Base-by-base conservation (phyloP, 2,329 filamentous ascomycete species). In the Exophiala sp. region DNA sequence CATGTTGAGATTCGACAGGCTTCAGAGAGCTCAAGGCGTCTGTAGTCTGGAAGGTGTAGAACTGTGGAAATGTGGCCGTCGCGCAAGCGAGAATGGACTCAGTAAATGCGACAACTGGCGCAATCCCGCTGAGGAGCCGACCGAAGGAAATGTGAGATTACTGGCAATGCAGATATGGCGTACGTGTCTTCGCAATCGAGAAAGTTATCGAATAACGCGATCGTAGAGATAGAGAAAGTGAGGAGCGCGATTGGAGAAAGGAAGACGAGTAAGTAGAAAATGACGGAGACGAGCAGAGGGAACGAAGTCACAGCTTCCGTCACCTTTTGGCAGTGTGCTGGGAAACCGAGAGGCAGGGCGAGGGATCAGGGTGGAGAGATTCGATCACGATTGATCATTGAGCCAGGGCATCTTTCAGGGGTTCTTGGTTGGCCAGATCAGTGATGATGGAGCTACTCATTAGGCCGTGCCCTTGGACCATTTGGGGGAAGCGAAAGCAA, bases 1-100 rank as follows among this genome's bases (percentile, higher is more conserved):
- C 71, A 69, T 70, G 65, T 68, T 73, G 64, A 8, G 33, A 14
- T 12, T 21, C n/a, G 11, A 3, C 21, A 12, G 35, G 36, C 16
- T 14, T 40, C 21, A 24, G 41, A 24, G 42, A 6, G 12, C 9
- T 14, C n/a, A 38, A 48, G 32, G 20, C n/a, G 35, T 8, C 16
- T 12, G 11, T 29, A 8, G 39, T 10, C 34, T 29, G 24, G 21
- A 32, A 38, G 41, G 48, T 34, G 32, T 3, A 14, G 34, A 14
- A 45, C 18, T 29, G 32, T 21, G 4, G 36, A 14, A n/a, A 40
- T 38, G 36, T 34, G 35, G 32, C 6, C 16, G 47, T 14, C 9
- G 39, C 39, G 32, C 47, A 36, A 42, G 36, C 14, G 8, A 18
- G 33, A 29, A 44, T 33, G 14, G 20, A 39, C 18, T 7, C 14